These are phyloP conservation scores for Penicillium hesseltinei DNA, from an alignment of 2,329 filamentous ascomycete species.

Conservation along the genomic window DNA sequence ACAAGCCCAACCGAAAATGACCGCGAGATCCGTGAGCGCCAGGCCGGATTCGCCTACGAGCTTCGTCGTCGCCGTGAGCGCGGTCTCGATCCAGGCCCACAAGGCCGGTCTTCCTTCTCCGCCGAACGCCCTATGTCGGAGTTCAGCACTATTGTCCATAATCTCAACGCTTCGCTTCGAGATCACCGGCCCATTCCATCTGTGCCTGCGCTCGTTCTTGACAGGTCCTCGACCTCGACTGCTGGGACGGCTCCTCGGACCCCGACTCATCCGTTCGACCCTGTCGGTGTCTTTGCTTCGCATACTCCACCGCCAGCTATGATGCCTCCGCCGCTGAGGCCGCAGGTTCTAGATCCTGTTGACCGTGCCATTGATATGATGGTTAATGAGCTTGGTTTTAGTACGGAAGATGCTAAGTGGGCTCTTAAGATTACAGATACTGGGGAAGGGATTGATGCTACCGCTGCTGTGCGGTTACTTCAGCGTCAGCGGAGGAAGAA, in stretches of 20 bases:
- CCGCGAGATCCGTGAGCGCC: conserved; percentile 28
- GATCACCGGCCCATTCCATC: conserved; percentile 14
- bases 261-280: conserved; percentile 9
- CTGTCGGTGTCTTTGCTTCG: conserved; percentile 11
- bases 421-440: conserved; percentile 60
- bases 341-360: conserved; percentile 51
- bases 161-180: conserved; percentile 28
- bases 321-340: conserved; percentile 12
- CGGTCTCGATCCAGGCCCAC: conserved; percentile 11
- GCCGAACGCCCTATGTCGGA: conserved; percentile 43
- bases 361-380: conserved; percentile 58
- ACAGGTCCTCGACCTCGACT: conserved; percentile 18
- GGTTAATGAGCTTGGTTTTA: conserved; percentile 59
- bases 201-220: conserved; percentile 1
- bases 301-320: conserved; percentile 18
- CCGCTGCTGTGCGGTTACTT: conserved; percentile 58
- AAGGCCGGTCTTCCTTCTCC: conserved; percentile 21
- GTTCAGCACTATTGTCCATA: conserved; percentile 38
- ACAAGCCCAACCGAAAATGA: conserved; percentile 11
- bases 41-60: conserved; percentile 34
- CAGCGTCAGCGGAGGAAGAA: conserved; percentile 40
- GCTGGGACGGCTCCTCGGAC: conserved; percentile 17
- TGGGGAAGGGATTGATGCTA: conserved; percentile 57
- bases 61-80: conserved; percentile 29
- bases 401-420: conserved; percentile 53